phyloP scores from a whole-genome alignment of 139 green algal genomes.

The Haematococcus sp. region DNA sequence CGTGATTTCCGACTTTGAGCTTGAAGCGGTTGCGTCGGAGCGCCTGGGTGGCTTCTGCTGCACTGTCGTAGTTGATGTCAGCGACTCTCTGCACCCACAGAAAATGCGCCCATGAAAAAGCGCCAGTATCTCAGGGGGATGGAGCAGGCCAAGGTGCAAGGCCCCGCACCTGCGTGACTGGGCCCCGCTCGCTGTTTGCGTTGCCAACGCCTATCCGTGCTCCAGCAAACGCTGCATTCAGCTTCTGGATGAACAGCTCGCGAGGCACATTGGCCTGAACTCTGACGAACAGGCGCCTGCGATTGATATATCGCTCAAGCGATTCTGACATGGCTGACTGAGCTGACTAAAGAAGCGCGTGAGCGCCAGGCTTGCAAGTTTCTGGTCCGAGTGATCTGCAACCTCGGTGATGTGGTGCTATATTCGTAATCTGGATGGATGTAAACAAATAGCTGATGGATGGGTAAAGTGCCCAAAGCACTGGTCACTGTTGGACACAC shows the following conservation, averaged over 20 bases:
- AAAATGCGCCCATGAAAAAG: too few relatives aligned
- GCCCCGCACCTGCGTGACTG: conserved; percentile 3
- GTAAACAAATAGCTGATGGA: too few relatives aligned
- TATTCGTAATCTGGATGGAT: too few relatives aligned
- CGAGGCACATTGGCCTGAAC: conserved; percentile 6
- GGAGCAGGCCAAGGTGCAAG: too few relatives aligned
- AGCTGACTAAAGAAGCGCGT: too few relatives aligned
- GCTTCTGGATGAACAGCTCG: conserved; percentile 1
- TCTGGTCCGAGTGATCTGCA: too few relatives aligned
- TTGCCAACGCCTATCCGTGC: conserved; percentile 6
- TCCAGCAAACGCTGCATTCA: conserved; percentile 4
- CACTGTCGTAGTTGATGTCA: conserved; percentile 9
- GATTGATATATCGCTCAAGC: conserved; percentile 5
- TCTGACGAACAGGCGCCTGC: not conserved
- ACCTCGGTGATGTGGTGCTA: too few relatives aligned
- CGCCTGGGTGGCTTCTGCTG: conserved; percentile 6
- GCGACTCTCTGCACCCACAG: not conserved
- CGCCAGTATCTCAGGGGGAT: too few relatives aligned
- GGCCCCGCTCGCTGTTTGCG: conserved; percentile 4
- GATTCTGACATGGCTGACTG: not conserved
- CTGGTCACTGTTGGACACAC: too few relatives aligned
- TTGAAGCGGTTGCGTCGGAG: conserved; percentile 12
- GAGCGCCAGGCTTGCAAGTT: too few relatives aligned
- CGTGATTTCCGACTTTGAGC: conserved; percentile 9
- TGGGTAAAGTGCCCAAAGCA: too few relatives aligned